phyloP scores from a whole-genome alignment of 1,284 basidiomycete species.

The Vanrija sp. region DNA sequence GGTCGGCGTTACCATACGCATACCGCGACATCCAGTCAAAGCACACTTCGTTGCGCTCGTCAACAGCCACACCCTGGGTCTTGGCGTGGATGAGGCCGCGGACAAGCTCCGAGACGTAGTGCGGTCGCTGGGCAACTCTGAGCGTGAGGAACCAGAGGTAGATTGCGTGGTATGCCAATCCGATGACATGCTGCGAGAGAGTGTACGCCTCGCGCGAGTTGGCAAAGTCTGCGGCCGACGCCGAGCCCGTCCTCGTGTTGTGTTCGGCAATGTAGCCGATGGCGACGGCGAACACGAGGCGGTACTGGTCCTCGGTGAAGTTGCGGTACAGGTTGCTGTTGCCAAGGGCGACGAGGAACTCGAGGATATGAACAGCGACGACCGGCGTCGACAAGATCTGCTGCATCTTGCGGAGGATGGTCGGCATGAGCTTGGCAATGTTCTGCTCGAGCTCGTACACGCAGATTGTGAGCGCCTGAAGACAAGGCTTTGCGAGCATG shows the following conservation, averaged over 20 bases:
- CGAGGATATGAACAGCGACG: constrained; percentile 93
- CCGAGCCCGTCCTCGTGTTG: constrained; percentile 38
- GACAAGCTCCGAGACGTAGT: constrained; percentile 81
- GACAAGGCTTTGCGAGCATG: constrained; percentile 82
- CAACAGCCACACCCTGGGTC: constrained; percentile 67
- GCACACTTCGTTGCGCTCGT: constrained; percentile 91
- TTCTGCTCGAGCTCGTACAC: constrained; percentile 85
- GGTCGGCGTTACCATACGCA: constrained; percentile 89
- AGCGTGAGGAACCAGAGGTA: constrained; percentile 94
- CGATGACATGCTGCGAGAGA: constrained; percentile 89
- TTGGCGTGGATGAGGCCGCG: constrained; percentile 84
- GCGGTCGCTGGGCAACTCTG: constrained; percentile 75
- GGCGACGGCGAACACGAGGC: constrained; percentile 91
- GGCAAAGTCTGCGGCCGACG: constrained; percentile 54
- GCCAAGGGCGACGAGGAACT: constrained; percentile 83
- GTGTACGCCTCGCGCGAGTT: constrained; percentile 69
- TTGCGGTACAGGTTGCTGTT: constrained; percentile 80
- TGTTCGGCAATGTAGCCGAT: constrained; percentile 92
- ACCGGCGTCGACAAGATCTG: constrained; percentile 92
- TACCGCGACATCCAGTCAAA: constrained; percentile 97
- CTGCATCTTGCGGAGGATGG: constrained; percentile 81
- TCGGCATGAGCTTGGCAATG: constrained; percentile 72
- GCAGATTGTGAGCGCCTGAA: constrained; percentile 83
- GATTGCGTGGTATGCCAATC: constrained; percentile 88
- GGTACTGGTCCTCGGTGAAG: constrained; percentile 88